phyloP scores from a whole-genome alignment of 2,329 filamentous ascomycete genomes.

The Samsoniella hepiali region DNA sequence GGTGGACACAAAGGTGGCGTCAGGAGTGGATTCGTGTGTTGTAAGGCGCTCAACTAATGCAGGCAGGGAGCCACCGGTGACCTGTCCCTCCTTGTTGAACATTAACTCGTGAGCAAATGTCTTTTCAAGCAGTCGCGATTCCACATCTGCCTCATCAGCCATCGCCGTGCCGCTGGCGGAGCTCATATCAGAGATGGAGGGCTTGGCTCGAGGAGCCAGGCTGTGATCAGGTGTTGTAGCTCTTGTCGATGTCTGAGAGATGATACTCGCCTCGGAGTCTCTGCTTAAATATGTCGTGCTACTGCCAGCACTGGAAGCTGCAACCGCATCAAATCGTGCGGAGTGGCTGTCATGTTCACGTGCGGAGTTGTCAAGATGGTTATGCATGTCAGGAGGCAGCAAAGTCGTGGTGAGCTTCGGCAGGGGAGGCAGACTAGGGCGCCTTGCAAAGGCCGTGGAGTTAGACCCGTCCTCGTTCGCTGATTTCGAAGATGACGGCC shows the following conservation, averaged over 20 bases:
- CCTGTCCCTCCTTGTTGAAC: slow-evolving; percentile 89
- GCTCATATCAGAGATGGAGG: slow-evolving; percentile 67
- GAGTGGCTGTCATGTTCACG: slow-evolving; percentile 50
- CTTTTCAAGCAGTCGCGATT: slow-evolving; percentile 82
- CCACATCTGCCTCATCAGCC: slow-evolving; percentile 73
- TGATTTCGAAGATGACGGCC: slow-evolving; percentile 38
- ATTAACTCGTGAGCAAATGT: slow-evolving; percentile 89
- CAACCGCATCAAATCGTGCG: slow-evolving; percentile 64
- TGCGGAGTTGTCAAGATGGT: slow-evolving; percentile 43
- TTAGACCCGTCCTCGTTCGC: slow-evolving; percentile 42
- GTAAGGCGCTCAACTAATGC: slow-evolving; percentile 94
- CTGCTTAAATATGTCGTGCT: slow-evolving; percentile 75
- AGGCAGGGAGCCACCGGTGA: slow-evolving; percentile 86
- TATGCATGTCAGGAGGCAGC: slow-evolving; percentile 47
- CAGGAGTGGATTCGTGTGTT: slow-evolving; percentile 86
- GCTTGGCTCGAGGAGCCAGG: slow-evolving; percentile 52
- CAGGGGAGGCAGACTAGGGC: slow-evolving; percentile 51
- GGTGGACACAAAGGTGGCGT: slow-evolving; percentile 85
- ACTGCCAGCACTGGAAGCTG: slow-evolving; percentile 73
- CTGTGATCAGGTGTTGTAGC: slow-evolving; percentile 78
- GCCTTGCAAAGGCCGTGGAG: slow-evolving; percentile 46
- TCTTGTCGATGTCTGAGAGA: slow-evolving; percentile 80
- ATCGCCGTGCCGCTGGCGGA: slow-evolving; percentile 60
- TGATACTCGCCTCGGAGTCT: slow-evolving; percentile 74
- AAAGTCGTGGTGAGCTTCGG: slow-evolving; percentile 55